Base-by-base conservation (phyloP, 495 filamentous ascomycete genomes). In the Usnea hakonensis region DNA sequence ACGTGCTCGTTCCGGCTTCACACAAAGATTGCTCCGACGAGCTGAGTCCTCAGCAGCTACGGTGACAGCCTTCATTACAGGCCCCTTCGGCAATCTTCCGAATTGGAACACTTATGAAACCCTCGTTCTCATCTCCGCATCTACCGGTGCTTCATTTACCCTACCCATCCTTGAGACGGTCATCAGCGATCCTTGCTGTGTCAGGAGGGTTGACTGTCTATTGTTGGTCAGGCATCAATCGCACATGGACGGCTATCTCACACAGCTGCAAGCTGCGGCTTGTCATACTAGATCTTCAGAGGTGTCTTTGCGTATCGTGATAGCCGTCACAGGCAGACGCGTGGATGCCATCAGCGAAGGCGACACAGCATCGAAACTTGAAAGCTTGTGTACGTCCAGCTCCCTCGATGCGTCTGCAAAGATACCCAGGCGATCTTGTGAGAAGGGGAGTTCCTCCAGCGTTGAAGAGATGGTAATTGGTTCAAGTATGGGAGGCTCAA, bases 41-140 rank as follows among this genome's bases (percentile, higher is more conserved):
- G 85, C 85, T 2, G 65, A 70, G 65, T 43, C 32, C 54, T 57
- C 38, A 30, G 3, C 38, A 30, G 3, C 52, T 37, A 37, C 38
- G 28, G 71, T 67, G 59, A 79, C 73, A 33, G 78, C 75, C 19
- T 78, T 85, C 32, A 69, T 85, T 1, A 75, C 81, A 13, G 83
- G 83, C 0, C 83, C 83, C 6, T 85, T 82, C 59, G 83, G 83
- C n/a, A 63, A 65, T n/a, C 75, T 81, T 17, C 78, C 82, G 0
- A 73, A 73, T 11, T 80, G 81, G 76, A 75, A 83, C 64, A 73
- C 79, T n/a, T 85, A 81, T 64, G 83, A 86, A 63, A 78, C 83
- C 2, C 68, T 85, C 28, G 65, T 85, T 17, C 73, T 86, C 36
- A 80, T 87, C 35, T 79, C 83, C 1, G 79, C 84, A 28, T 81